phyloP scores from a whole-genome alignment of 2,329 filamentous ascomycete species.

The Aspergillus thermomutatus region DNA sequence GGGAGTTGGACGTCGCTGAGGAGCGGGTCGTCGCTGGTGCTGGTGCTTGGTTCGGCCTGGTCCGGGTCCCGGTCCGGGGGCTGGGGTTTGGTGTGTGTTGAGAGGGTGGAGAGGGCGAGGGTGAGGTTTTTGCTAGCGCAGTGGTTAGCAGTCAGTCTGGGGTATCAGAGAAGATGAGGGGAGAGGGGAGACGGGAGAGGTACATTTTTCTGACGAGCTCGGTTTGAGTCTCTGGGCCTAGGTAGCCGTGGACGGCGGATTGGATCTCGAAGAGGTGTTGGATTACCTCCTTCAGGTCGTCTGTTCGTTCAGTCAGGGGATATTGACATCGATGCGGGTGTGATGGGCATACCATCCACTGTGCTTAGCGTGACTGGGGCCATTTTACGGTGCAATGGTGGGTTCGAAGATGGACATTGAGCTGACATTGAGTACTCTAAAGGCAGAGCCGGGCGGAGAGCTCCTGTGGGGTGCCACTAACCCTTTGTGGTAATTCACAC shows the following conservation, averaged over 20 bases:
- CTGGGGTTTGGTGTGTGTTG: conserved; percentile 30
- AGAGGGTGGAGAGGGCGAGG: conserved; percentile 52
- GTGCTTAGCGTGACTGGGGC: conserved; percentile 33
- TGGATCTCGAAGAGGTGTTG: conserved; percentile 62
- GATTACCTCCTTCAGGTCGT: conserved; percentile 58
- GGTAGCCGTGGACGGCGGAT: conserved; percentile 56
- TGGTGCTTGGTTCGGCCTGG: conserved; percentile 31
- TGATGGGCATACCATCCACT: conserved; percentile 32
- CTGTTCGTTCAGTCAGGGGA: conserved; percentile 24
- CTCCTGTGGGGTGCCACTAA: conserved; percentile 2
- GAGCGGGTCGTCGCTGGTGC: conserved; percentile 42
- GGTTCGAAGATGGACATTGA: background rate
- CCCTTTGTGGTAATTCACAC: conserved; percentile 7
- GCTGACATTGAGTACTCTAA: no score
- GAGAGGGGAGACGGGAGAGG: conserved; percentile 1
- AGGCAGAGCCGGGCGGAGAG: background rate
- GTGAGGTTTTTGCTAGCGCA: conserved; percentile 52
- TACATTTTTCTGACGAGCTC: conserved; percentile 59
- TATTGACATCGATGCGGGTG: background rate
- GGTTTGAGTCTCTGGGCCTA: conserved; percentile 54
- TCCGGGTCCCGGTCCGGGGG: conserved; percentile 5
- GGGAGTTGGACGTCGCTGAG: conserved; percentile 54
- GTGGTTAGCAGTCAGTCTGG: conserved; percentile 1
- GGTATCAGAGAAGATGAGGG: background rate
- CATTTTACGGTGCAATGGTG: conserved; percentile 24